phyloP scores from a whole-genome alignment of 2,329 filamentous ascomycete genomes.

The Passalora sequoiae region DNA sequence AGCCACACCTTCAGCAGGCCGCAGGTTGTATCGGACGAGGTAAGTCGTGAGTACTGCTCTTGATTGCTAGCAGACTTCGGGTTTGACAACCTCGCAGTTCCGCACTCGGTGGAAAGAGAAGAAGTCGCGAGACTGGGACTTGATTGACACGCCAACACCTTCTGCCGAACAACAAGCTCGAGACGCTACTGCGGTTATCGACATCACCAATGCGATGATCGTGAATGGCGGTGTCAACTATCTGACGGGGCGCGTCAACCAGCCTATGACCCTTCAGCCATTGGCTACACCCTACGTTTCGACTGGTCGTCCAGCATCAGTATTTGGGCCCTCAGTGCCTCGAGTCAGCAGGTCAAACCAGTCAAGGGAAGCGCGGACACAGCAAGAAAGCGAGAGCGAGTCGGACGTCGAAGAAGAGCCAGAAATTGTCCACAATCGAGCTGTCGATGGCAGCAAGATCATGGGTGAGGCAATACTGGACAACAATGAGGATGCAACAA shows the following conservation, averaged over 20 bases:
- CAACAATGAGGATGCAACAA: too few relatives aligned
- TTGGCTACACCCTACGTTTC: background rate
- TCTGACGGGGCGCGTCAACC: background rate
- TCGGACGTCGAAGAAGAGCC: too few relatives aligned
- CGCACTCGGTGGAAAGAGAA: background rate
- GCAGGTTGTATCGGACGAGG: background rate
- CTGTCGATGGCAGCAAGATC: too few relatives aligned
- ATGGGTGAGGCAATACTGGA: too few relatives aligned
- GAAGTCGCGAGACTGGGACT: background rate
- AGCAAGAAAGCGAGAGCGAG: too few relatives aligned
- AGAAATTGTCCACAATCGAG: too few relatives aligned
- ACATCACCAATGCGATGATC: background rate
- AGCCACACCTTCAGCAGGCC: background rate
- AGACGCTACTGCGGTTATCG: background rate
- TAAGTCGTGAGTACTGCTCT: too few relatives aligned
- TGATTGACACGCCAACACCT: background rate
- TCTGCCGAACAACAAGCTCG: background rate
- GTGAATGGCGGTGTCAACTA: background rate
- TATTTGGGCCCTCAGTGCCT: background rate
- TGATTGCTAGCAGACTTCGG: background rate
- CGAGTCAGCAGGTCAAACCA: background rate
- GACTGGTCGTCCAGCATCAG: background rate
- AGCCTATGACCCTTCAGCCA: background rate
- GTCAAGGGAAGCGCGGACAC: background rate
- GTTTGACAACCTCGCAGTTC: background rate